Conservation (phyloP, 2,329 filamentous ascomycete species). For the Ascochyta lentis region DNA sequence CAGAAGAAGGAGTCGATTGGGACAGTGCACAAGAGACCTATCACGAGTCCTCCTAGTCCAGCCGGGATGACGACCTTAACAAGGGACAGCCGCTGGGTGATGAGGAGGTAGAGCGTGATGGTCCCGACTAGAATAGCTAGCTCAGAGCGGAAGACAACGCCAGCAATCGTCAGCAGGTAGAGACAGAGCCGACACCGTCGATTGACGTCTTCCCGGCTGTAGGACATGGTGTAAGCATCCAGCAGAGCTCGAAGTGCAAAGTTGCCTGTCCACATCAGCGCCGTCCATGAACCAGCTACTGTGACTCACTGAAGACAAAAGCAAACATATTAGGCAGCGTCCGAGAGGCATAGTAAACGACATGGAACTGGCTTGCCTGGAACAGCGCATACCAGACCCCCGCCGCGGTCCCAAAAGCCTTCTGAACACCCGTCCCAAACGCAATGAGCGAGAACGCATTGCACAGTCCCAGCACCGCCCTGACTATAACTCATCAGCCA, state of each 20-base stretch:
- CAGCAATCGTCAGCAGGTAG: conserved; percentile 77
- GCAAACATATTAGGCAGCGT: conserved; percentile 97
- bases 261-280: conserved; percentile 61
- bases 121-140: conserved; percentile 79
- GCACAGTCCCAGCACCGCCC: conserved; percentile 76
- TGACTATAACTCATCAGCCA: conserved; percentile 56
- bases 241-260: conserved; percentile 64
- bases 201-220: conserved; percentile 43
- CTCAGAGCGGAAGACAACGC: conserved; percentile 88
- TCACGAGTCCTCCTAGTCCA: conserved; percentile 68
- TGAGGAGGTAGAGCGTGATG: conserved; percentile 69
- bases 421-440: conserved; percentile 69
- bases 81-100: conserved; percentile 61
- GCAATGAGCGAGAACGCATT: conserved; percentile 74
- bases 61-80: conserved; percentile 67
- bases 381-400: conserved; percentile 82
- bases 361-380: conserved; percentile 86
- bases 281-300: not conserved
- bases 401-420: conserved; percentile 70
- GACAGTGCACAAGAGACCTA: conserved; percentile 73
- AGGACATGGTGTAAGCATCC: conserved; percentile 52
- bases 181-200: conserved; percentile 69
- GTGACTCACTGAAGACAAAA: conserved; percentile 76
- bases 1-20: conserved; percentile 92
- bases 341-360: conserved; percentile 89